Percentiles rank a stretch among this genome's conserved stretches.
Conservation (phyloP, 2,329 filamentous ascomycete genomes). For the Botryotinia calthae region DNA sequence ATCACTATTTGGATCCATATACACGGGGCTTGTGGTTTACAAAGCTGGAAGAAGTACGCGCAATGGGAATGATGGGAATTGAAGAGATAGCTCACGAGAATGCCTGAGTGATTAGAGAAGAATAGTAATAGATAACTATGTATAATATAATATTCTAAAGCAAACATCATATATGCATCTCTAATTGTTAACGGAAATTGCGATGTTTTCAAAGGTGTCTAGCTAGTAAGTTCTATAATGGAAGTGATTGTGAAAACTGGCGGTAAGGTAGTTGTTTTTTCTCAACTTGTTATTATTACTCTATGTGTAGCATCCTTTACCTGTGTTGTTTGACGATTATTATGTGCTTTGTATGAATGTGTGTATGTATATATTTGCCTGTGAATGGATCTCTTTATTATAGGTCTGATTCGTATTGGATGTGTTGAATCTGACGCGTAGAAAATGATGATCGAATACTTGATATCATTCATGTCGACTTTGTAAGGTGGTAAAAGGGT, state of each 20-base stretch:
- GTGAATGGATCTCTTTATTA: too few species aligned
- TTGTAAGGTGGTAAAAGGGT: fast-evolving
- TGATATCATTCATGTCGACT: not conserved
- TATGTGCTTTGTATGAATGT: too few species aligned
- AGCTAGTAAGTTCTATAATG: not conserved
- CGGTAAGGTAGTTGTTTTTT: not conserved
- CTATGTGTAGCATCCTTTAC: too few species aligned
- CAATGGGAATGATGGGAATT: not conserved
- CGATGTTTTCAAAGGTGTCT: not conserved
- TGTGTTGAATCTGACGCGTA: not conserved
- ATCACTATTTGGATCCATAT: not conserved
- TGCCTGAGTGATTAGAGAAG: not conserved
- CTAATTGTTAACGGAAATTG: not conserved
- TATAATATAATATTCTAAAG: not conserved
- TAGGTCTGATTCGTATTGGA: too few species aligned
- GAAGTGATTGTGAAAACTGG: not conserved
- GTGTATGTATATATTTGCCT: too few species aligned
- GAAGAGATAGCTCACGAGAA: too few species aligned
- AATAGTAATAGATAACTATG: not conserved
- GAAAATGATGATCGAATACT: not conserved
- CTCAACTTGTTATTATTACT: too few species aligned
- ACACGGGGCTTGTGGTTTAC: too few species aligned
- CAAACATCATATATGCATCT: not conserved
- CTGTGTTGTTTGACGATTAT: too few species aligned
- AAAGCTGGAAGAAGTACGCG: not conserved